Conservation (phyloP, 805 yeast genomes). For the Blastobotrys attinorum region DNA sequence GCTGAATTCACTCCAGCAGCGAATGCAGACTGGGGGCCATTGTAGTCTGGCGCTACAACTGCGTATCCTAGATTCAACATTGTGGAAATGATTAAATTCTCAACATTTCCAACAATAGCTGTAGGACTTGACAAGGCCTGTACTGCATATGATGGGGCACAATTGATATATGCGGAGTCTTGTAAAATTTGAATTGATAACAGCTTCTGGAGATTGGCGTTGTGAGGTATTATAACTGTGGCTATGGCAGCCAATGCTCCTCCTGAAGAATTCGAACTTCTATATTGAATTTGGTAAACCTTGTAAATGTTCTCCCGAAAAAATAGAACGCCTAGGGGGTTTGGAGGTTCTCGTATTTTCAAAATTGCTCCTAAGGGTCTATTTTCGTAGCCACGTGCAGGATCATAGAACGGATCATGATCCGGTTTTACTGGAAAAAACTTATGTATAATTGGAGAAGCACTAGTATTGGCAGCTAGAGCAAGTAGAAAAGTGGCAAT, state of each 20-base stretch:
- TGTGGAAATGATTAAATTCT: constrained; percentile 9
- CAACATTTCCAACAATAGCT: constrained; percentile 5
- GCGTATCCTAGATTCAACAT: constrained; percentile 16
- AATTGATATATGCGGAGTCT: constrained; percentile 17
- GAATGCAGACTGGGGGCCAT: constrained; percentile 25
- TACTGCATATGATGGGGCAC: constrained; percentile 22
- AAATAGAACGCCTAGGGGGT: constrained; percentile 2
- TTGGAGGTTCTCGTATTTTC: background rate
- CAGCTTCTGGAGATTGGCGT: constrained; percentile 10
- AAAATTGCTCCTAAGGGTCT: constrained; percentile 2
- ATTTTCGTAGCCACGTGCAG: constrained; percentile 5
- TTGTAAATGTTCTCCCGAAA: constrained; percentile 1
- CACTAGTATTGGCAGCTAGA: too few species aligned
- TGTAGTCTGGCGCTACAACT: constrained; percentile 23
- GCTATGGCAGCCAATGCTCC: constrained; percentile 23
- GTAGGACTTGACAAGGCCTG: constrained; percentile 8
- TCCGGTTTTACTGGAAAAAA: too few species aligned
- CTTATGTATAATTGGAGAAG: too few species aligned
- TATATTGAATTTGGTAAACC: constrained; percentile 21
- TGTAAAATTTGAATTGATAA: constrained; percentile 21
- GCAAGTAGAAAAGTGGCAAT: too few species aligned
- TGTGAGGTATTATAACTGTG: constrained; percentile 17
- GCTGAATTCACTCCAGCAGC: constrained; percentile 23
- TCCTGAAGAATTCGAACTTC: constrained; percentile 23
- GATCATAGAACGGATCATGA: constrained; percentile 6